A percentile compares a stretch with the other conserved stretches of the same genome.
Conservation (phyloP, 305 asterid species). For the Fraxinus greggii region DNA sequence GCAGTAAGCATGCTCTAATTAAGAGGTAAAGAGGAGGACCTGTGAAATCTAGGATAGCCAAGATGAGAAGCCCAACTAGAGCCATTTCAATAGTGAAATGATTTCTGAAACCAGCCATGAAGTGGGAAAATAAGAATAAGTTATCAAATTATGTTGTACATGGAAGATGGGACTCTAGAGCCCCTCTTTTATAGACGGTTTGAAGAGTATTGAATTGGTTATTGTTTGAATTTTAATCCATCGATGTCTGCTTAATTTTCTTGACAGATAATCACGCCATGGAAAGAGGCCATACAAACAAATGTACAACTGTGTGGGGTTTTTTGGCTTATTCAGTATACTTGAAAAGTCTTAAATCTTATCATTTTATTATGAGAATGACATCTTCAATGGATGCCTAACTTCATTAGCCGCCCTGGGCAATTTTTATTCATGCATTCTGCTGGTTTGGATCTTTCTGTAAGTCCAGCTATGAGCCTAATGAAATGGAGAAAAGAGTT, state of each 20-base stretch:
- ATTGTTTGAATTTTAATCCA: neutral
- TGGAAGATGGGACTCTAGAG: neutral
- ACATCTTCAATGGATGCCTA: neutral
- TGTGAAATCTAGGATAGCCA: conserved; percentile 31
- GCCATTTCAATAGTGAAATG: conserved; percentile 14
- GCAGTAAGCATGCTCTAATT: neutral
- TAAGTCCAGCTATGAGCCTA: neutral
- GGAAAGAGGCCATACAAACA: neutral
- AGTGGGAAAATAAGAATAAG: neutral
- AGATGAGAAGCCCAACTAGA: conserved; percentile 37
- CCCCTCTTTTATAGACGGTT: neutral
- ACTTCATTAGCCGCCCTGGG: neutral
- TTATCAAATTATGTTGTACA: neutral
- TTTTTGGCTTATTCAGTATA: neutral
- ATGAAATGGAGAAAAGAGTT: neutral
- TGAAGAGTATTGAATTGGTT: neutral
- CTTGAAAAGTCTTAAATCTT: neutral
- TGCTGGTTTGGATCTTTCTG: neutral
- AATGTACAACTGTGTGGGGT: neutral
- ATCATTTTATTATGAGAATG: neutral
- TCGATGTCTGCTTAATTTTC: neutral
- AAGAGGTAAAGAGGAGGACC: neutral
- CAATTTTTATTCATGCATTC: neutral
- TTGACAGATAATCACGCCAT: neutral
- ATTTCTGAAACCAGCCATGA: conserved; percentile 21